Evolutionary conservation across 139 green algal species (phyloP).

Genomic region (Trebouxia sp.): DNA sequence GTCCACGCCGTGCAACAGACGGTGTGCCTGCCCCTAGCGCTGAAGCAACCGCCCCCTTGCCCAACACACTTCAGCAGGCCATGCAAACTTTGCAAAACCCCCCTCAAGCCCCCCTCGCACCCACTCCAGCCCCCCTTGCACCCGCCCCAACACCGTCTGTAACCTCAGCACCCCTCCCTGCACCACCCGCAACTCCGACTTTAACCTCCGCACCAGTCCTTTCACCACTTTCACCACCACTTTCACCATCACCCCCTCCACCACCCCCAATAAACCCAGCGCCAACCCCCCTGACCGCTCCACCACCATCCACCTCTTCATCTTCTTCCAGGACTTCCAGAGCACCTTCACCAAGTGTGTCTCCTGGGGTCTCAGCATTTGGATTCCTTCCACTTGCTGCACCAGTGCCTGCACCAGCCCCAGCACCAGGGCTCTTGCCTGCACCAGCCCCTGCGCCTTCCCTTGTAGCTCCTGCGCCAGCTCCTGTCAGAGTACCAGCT

Average conservation of each 20-base stretch:
- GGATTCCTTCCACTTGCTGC: not conserved
- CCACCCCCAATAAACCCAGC: not conserved
- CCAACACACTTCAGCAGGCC: not conserved
- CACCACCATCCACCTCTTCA: not conserved
- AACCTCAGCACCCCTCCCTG: not conserved
- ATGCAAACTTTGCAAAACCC: not conserved
- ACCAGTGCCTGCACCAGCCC: not conserved
- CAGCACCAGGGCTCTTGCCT: too few species aligned
- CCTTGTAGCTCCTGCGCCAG: not conserved
- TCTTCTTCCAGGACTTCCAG: not conserved
- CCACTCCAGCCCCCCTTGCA: too few species aligned
- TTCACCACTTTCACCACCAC: not conserved
- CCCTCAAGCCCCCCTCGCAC: not conserved
- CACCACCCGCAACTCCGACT: not conserved
- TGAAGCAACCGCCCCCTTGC: conserved; percentile 17
- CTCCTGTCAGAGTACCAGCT: not conserved
- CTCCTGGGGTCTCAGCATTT: conserved; percentile 5
- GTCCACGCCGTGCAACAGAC: not conserved
- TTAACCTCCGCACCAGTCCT: not conserved
- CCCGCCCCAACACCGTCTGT: not conserved
- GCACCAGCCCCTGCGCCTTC: too few species aligned
- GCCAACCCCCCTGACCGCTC: not conserved
- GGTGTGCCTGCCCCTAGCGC: not conserved
- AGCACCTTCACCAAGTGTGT: not conserved
- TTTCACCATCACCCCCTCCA: not conserved